Percentiles rank a stretch among this genome's conserved stretches.
These are phyloP conservation scores for Centrapalus pauciflorus DNA, from an alignment of 129 eudicot genomes.

Conservation along the genomic window DNA sequence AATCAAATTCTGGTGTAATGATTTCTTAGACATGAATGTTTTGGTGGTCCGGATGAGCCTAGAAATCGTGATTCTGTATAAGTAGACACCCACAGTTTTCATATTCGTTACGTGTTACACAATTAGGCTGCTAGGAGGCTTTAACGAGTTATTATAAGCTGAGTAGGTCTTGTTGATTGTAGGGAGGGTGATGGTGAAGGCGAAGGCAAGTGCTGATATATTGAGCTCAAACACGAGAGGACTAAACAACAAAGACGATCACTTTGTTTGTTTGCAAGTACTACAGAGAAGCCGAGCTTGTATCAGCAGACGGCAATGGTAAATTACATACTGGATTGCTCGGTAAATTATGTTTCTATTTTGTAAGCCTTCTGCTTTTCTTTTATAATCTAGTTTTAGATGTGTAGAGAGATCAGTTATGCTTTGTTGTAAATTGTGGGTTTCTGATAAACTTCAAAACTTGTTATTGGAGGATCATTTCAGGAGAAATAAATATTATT, in stretches of 20 bases:
- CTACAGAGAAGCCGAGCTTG: conserved; percentile 4
- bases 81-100: too few relatives aligned
- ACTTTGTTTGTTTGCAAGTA: neutral
- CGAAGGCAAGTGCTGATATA: conserved; percentile 18
- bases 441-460: conserved; percentile 20
- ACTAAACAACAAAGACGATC: conserved; percentile 1
- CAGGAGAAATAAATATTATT: conserved; percentile 18
- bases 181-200: conserved; percentile 15
- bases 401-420: conserved; percentile 36
- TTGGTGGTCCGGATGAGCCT: too few relatives aligned
- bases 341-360: conserved; percentile 18
- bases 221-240: conserved; percentile 16
- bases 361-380: conserved; percentile 16
- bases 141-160: neutral
- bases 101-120: neutral
- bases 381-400: conserved; percentile 23
- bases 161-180: conserved; percentile 3
- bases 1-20: too few relatives aligned
- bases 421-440: conserved; percentile 50
- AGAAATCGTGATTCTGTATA: too few relatives aligned
- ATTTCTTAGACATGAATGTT: too few relatives aligned
- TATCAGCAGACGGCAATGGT: neutral
- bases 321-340: conserved; percentile 1
- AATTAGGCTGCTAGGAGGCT: neutral
- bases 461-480: conserved; percentile 16